These are phyloP conservation scores for Trichoderma reesei DNA, from an alignment of 495 filamentous ascomycete genomes.

Conservation along the genomic window DNA sequence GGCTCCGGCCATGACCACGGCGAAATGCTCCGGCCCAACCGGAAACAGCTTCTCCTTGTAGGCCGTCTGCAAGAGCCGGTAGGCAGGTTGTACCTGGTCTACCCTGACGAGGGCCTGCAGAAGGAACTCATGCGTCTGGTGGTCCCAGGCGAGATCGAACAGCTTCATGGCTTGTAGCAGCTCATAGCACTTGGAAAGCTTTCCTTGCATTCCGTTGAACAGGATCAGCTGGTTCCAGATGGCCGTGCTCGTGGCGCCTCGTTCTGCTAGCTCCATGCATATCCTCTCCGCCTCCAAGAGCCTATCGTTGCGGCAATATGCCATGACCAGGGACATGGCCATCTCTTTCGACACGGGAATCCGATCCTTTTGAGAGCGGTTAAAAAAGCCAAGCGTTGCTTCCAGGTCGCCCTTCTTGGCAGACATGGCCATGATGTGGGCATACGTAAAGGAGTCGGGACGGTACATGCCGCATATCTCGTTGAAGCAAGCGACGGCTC, in stretches of 20 bases:
- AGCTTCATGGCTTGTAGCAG: slow-evolving; percentile 54
- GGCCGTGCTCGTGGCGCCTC: not conserved
- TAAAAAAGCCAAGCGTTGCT: slow-evolving; percentile 51
- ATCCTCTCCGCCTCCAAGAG: slow-evolving; percentile 51
- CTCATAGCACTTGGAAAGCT: slow-evolving; percentile 49
- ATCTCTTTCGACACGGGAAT: slow-evolving; percentile 28
- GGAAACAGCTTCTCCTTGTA: slow-evolving; percentile 48
- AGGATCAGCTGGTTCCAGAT: slow-evolving; percentile 73
- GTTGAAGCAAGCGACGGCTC: slow-evolving; percentile 50
- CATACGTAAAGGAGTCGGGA: slow-evolving; percentile 55
- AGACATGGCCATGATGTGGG: slow-evolving; percentile 60
- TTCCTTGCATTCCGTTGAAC: slow-evolving; percentile 54
- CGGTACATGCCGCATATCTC: slow-evolving; percentile 37
- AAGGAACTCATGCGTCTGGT: slow-evolving; percentile 62
- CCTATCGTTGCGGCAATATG: slow-evolving; percentile 54
- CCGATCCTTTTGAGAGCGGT: slow-evolving; percentile 35
- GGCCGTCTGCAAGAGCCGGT: slow-evolving; percentile 50
- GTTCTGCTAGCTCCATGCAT: slow-evolving; percentile 20
- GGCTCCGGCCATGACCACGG: slow-evolving; percentile 62
- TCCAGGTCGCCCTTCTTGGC: slow-evolving; percentile 67
- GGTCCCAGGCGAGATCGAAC: slow-evolving; percentile 48
- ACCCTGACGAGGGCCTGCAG: slow-evolving; percentile 58
- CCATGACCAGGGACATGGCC: slow-evolving; percentile 50
- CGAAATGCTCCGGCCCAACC: slow-evolving; percentile 60
- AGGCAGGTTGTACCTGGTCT: slow-evolving; percentile 54